A percentile compares a stretch with the other conserved stretches of the same genome.
These are phyloP conservation scores for Nicotiana tomentosiformis DNA, from an alignment of 257 asterid species.

Conservation along the genomic window DNA sequence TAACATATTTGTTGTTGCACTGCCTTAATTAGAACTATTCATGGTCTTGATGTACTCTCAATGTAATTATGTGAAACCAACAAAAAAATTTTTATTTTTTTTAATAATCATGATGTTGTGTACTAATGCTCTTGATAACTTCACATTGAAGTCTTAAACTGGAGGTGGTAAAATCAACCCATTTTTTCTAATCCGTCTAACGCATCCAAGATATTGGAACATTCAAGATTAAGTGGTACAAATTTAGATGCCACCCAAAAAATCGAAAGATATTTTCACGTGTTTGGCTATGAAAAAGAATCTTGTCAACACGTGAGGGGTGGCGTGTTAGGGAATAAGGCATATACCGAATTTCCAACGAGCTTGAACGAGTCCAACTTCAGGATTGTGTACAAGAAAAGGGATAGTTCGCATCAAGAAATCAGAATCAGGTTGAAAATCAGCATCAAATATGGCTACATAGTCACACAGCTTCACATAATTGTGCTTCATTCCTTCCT, in stretches of 20 bases:
- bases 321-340: not conserved
- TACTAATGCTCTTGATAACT: not conserved
- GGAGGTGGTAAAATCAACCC: no score
- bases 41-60: not conserved
- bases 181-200: no score
- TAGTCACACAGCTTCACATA: conserved; percentile 29
- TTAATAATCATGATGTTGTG: not conserved
- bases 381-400: conserved; percentile 32
- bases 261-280: no score
- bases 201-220: no score
- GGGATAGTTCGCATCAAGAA: conserved; percentile 27
- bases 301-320: not conserved
- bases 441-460: conserved; percentile 38
- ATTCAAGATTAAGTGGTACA: no score
- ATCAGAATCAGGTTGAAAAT: conserved; percentile 31
- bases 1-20: not conserved
- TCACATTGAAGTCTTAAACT: not conserved
- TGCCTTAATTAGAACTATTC: not conserved
- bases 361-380: conserved; percentile 34
- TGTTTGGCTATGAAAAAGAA: no score
- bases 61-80: no score
- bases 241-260: no score
- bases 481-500: conserved; percentile 30
- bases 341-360: conserved; percentile 40
- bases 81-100: no score